Evolutionary conservation across 768 basidiomycete genomes (phyloP), one percentile per base, ranked within the genome.

Genomic region (Favolaschia claudopus): DNA sequence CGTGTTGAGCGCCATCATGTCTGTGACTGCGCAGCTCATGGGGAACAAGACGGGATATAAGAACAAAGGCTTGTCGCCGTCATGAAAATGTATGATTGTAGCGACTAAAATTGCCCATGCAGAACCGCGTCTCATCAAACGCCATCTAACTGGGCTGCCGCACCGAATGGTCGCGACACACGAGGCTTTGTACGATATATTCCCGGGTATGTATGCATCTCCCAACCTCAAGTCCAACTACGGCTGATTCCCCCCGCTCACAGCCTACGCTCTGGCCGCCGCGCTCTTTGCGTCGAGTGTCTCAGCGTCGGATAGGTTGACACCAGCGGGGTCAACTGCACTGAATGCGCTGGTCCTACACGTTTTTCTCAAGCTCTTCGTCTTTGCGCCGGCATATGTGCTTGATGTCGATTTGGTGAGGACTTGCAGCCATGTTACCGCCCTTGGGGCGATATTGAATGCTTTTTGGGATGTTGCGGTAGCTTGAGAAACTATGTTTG

Each of bases 111-210:
- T 25, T 29, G 1, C 34, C 5, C 7, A 45, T 28, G 12, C 6
- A 58, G 56, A 58, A 31, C 56, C 56, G 13, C 56, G 48, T 17
- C 22, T 36, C 2, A 50, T 36, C 40, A 58, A 58, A 20, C 40
- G 56, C n/a, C 49, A 24, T 28, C n/a, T 57, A 14, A 4, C 40
- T 8, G 48, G 56, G 0, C 40, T 58, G 3, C 56, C 48, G 15
- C 48, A 58, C 27, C 56, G 56, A 2, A 58, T 58, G 56, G 19
- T 58, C 14, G 48, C 56, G 15, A 58, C 56, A 20, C 56, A 58
- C 28, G 56, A 58, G 28, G 56, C 56, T 7, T 43, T 58, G 7
- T 58, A 58, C 27, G 56, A 58, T 8, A 50, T 58, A 17, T 58
- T 58, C 33, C 56, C 56, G 12, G 55, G 47, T 43, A 28, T 2